Conservation (phyloP, 495 filamentous ascomycete species). For the Pyrenula massariospora region DNA sequence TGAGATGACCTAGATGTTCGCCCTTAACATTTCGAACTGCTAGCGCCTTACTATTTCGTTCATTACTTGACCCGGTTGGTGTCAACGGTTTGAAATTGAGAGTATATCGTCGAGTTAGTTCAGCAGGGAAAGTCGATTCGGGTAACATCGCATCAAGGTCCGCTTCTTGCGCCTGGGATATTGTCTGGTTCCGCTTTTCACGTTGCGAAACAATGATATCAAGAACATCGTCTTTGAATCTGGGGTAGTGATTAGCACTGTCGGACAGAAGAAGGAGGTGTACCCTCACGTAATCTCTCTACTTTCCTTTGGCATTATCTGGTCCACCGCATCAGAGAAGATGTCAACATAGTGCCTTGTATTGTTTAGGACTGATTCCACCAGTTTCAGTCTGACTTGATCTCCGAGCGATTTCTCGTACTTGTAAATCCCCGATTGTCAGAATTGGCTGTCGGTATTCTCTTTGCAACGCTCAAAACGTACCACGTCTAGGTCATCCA, state of each 20-base stretch:
- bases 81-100: constrained; percentile 89
- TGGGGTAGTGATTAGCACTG: constrained; percentile 13
- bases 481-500: constrained; percentile 75
- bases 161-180: constrained; percentile 55
- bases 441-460: background rate
- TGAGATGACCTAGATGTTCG: constrained; percentile 83
- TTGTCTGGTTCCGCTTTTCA: constrained; percentile 68
- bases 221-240: constrained; percentile 93
- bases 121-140: constrained; percentile 66
- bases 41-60: constrained; percentile 60
- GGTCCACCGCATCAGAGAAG: constrained; percentile 77
- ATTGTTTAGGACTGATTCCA: constrained; percentile 77
- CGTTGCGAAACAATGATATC: constrained; percentile 93
- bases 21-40: constrained; percentile 87
- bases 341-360: constrained; percentile 94
- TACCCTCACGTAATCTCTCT: constrained; percentile 61
- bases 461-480: too few relatives aligned
- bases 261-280: constrained; percentile 2
- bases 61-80: constrained; percentile 51
- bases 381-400: constrained; percentile 53
- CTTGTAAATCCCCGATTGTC: constrained; percentile 25
- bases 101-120: constrained; percentile 86
- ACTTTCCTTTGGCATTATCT: constrained; percentile 68
- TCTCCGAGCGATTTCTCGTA: constrained; percentile 61
- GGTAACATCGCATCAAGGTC: constrained; percentile 43